Percentiles rank a stretch among this genome's conserved stretches.
phyloP scores from a whole-genome alignment of 1,139 yeast species.

The Yamadazyma sp. region DNA sequence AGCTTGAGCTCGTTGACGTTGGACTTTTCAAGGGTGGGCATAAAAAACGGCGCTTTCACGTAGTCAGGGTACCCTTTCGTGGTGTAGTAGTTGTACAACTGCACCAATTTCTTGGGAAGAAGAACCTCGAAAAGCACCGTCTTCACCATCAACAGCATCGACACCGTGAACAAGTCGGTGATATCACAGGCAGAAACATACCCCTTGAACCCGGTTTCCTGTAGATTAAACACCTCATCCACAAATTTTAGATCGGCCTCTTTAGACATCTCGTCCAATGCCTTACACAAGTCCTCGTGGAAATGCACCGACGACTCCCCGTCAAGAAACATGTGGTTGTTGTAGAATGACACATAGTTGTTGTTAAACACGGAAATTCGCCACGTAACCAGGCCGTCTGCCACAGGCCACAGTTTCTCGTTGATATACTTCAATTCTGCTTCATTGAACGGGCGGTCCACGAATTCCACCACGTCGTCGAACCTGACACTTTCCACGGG shows the following conservation, averaged over 20 bases:
- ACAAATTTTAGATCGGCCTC: conserved; percentile 1
- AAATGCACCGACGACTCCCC: conserved; percentile 35
- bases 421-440: conserved; percentile 19
- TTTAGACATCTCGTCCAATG: conserved; percentile 7
- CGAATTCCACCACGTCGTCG: conserved; percentile 25
- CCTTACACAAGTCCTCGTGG: conserved; percentile 28
- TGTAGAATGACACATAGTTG: conserved; percentile 24
- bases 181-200: conserved; percentile 12
- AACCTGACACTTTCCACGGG: conserved; percentile 22
- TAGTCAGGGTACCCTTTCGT: conserved; percentile 14
- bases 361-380: conserved; percentile 21
- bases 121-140: conserved; percentile 1
- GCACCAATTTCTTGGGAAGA: conserved; percentile 7
- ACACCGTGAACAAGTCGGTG: conserved; percentile 1
- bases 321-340: conserved; percentile 37
- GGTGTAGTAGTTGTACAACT: conserved; percentile 5
- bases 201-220: conserved; percentile 5
- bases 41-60: conserved; percentile 18
- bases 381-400: conserved; percentile 29
- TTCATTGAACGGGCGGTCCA: conserved; percentile 18
- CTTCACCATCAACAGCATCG: conserved; percentile 1
- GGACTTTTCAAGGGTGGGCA: conserved; percentile 11
- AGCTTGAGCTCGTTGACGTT: conserved; percentile 15
- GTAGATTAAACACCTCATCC: conserved; percentile 5
- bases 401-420: conserved; percentile 15